Base-by-base conservation (phyloP, 257 asterid genomes). In the Penstemon barbatus region DNA sequence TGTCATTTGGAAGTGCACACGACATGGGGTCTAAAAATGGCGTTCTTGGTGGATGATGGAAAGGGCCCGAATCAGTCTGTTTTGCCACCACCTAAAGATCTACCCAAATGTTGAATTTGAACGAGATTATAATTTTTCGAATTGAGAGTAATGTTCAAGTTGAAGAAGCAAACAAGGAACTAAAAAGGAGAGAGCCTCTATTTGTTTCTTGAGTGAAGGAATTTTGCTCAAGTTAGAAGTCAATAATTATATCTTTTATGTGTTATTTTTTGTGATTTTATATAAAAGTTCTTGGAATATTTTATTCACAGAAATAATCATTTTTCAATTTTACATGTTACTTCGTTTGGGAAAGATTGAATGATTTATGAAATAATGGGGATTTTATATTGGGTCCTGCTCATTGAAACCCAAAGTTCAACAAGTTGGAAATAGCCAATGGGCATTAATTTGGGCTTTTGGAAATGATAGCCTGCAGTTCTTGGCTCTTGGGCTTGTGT, bases 1-100 rank as follows among this genome's bases (percentile, higher is more conserved):
- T 91, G 97, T 68, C 97, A 91, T 80, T 78, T 91, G 58, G 97
- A 91, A 78, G 86, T 91, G 65, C 97, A 91, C 82, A 91, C 97
- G 5, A 78, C 96, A 38, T 91, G 97, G 97, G 96, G 96, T 41
- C 77, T 91, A 66, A 91, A 91, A 66, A 82, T 79, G 81, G 97
- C 96, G 13, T 91, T 91, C 76, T 80, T 86, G 80, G 97, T 91
- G 83, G 97, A 91, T 11, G 84, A 91, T 77, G 97, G 96, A 15
- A 86, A 86, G 49, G 91, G 90, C 4, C 81, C 88, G 5, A 84
- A 80, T 56, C 74, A 87, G 71, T 83, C 89, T 2, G 55, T 91
- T 68, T 42, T 86, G 45, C 96, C 95, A 38, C 97, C 96, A 45
- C 97, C 97, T 37, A 78, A 80, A n/a, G 96, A 91, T 76, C 78